Evolutionary conservation across 1,284 basidiomycete species (phyloP).

Genomic region (Heterobasidion parviporum): DNA sequence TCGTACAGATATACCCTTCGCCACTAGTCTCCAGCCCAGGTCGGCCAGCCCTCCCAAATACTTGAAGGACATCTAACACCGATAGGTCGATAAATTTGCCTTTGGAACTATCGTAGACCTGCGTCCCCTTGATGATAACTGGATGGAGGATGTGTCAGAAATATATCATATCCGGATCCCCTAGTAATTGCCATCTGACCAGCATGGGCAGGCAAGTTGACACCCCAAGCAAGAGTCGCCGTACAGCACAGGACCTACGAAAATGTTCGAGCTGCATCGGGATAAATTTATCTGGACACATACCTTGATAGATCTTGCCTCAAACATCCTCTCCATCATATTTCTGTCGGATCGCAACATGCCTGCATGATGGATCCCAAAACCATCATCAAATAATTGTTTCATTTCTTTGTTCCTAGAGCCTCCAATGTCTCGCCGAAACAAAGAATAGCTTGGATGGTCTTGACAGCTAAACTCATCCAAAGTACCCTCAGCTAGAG

Average conservation of each 20-base stretch:
- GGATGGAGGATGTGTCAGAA: not conserved
- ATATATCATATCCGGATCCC: not conserved
- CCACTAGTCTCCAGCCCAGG: conserved; percentile 94
- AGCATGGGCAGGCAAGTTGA: conserved; percentile 97
- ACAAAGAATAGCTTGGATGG: conserved; percentile 70
- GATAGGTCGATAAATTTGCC: conserved; percentile 92
- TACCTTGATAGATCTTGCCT: conserved; percentile 86
- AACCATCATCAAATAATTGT: conserved; percentile 85
- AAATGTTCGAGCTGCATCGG: not conserved
- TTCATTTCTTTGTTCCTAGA: conserved; percentile 97
- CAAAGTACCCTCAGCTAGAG: conserved; percentile 61
- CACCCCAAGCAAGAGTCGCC: conserved; percentile 98
- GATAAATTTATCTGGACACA: not conserved
- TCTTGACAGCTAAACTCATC: conserved; percentile 79
- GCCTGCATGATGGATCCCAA: conserved; percentile 98
- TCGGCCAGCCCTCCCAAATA: conserved; percentile 96
- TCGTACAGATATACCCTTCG: conserved; percentile 95
- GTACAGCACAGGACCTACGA: conserved; percentile 94
- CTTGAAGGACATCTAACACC: conserved; percentile 93
- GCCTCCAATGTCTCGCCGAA: conserved; percentile 70
- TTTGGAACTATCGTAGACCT: conserved; percentile 87
- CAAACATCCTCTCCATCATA: conserved; percentile 94
- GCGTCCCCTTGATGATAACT: conserved; percentile 98
- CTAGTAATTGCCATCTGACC: conserved; percentile 34
- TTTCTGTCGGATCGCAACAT: conserved; percentile 95